Evolutionary conservation across 2,329 filamentous ascomycete genomes (phyloP).

Genomic region (Paramyrothecium sp.): DNA sequence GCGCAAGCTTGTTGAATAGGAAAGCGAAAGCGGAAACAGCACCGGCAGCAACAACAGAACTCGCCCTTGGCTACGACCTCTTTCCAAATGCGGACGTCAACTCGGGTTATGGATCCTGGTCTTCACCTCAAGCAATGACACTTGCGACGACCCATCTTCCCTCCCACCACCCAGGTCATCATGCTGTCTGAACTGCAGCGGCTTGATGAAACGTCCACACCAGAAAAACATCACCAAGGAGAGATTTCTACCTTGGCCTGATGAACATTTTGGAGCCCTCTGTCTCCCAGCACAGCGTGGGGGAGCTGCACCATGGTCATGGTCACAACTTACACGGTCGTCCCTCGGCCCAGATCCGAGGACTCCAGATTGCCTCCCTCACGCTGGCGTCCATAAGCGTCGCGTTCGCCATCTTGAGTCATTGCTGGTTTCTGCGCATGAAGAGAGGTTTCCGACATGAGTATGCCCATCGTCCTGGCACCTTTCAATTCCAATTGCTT

Average conservation of each 20-base stretch:
- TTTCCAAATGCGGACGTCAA: neutral
- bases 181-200: neutral
- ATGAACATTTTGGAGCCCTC: neutral
- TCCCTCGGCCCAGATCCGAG: neutral
- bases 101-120: neutral
- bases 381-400: neutral
- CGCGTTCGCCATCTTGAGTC: neutral
- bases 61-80: too few species aligned
- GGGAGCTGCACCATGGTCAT: neutral
- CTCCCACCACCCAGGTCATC: neutral
- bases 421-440: neutral
- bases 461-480: neutral
- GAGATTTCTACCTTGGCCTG: neutral
- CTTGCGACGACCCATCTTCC: neutral
- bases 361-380: neutral
- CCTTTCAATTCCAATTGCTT: neutral
- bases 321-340: neutral
- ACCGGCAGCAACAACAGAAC: too few species aligned
- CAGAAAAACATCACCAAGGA: neutral
- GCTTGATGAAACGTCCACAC: neutral
- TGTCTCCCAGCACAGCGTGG: neutral
- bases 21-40: neutral
- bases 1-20: neutral
- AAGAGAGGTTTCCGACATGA: conserved; percentile 2
- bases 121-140: neutral